These are phyloP conservation scores for Melaleuca alternifolia DNA, from an alignment of 345 rosid species.

Conservation along the genomic window DNA sequence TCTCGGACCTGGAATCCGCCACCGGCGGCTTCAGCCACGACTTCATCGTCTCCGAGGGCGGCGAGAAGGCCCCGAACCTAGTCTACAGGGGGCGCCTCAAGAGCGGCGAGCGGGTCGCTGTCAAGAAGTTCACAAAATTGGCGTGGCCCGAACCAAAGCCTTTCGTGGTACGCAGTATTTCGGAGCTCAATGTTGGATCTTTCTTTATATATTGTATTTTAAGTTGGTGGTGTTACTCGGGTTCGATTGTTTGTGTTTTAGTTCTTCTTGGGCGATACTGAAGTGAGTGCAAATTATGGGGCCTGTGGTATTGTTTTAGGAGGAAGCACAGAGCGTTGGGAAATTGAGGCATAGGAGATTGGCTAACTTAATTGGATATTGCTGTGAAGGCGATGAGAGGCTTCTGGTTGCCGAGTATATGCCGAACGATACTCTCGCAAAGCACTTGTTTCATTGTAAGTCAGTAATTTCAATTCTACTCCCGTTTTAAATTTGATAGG, in stretches of 20 bases:
- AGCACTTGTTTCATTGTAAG: slow-evolving; percentile 92
- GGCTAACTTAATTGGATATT: slow-evolving; percentile 94
- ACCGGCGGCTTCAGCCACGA: slow-evolving; percentile 27
- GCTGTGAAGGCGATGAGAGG: slow-evolving; percentile 96
- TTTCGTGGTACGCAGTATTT: slow-evolving; percentile 14
- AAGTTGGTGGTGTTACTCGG: background rate
- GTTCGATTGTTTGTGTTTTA: background rate
- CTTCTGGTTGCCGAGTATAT: slow-evolving; percentile 95
- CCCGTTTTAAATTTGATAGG: background rate
- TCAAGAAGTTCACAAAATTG: slow-evolving; percentile 27
- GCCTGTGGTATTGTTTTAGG: slow-evolving; percentile 24
- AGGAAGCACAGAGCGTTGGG: slow-evolving; percentile 91
- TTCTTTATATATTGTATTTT: background rate
- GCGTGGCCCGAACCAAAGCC: slow-evolving; percentile 43
- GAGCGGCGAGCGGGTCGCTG: slow-evolving; percentile 17
- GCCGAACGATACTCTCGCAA: slow-evolving; percentile 96
- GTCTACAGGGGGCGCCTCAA: slow-evolving; percentile 26
- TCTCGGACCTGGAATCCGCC: slow-evolving; percentile 28
- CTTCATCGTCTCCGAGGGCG: slow-evolving; percentile 35
- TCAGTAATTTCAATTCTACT: background rate
- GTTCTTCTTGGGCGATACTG: background rate
- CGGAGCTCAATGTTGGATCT: background rate
- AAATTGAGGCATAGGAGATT: slow-evolving; percentile 72
- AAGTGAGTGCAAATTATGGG: background rate
- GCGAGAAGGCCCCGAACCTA: slow-evolving; percentile 36